These are phyloP conservation scores for Pythium vanterpoolii DNA, from an alignment of 352 stramenopile species.

Conservation along the genomic window DNA sequence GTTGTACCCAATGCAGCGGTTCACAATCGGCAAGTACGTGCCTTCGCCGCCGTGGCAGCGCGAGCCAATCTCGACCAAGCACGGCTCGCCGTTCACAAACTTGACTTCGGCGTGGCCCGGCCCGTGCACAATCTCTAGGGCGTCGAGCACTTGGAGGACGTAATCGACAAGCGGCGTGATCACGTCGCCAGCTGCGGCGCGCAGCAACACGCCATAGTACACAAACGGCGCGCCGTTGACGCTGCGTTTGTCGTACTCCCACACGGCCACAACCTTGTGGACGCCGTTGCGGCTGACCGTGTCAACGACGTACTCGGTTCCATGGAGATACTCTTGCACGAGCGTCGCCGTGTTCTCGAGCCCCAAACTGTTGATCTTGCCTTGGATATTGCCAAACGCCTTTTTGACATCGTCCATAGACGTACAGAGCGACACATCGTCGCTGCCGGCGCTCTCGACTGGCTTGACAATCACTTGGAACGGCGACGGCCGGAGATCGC, in stretches of 20 bases:
- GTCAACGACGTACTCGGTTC: conserved; percentile 97
- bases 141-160: conserved; percentile 71
- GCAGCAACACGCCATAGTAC: conserved; percentile 89
- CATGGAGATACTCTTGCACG: conserved; percentile 93
- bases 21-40: conserved; percentile 89
- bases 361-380: conserved; percentile 87
- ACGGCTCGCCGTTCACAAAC: conserved; percentile 76
- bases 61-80: conserved; percentile 94
- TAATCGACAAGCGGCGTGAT: conserved; percentile 57
- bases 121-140: conserved; percentile 78
- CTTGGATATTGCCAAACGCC: conserved; percentile 90
- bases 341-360: conserved; percentile 89
- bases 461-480: conserved; percentile 92
- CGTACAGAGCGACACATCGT: conserved; percentile 93
- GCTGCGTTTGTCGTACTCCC: conserved; percentile 96
- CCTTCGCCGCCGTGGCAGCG: conserved; percentile 94
- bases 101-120: conserved; percentile 88
- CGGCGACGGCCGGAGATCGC: conserved; percentile 38
- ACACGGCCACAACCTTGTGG: conserved; percentile 95
- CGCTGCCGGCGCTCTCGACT: conserved; percentile 90
- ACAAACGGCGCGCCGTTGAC: conserved; percentile 93
- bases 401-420: conserved; percentile 87
- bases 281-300: conserved; percentile 91
- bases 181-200: conserved; percentile 41
- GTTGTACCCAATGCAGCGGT: conserved; percentile 89